Base-by-base conservation (phyloP, 2,329 filamentous ascomycete species). In the Sclerotinia trifoliorum region DNA sequence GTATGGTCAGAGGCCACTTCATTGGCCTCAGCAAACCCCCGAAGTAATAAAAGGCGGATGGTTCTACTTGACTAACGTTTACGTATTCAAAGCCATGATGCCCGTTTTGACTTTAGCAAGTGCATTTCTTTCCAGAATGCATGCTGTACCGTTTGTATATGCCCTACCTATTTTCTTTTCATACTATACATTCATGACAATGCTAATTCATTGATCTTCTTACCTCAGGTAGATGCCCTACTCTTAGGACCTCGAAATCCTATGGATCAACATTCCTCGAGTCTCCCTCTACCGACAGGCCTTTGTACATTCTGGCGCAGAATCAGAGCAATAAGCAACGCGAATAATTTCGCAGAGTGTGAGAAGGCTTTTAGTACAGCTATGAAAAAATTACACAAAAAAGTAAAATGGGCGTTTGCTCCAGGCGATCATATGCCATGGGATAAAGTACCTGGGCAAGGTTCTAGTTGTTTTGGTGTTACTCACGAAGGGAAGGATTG, bases 51-150 rank as follows among this genome's bases (percentile, higher is more conserved):
- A 2, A 24, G 71, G 68, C 3, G 35, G 51, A 7, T 70, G 68
- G 68, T 65, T 11, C 6, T 61, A n/a, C n/a, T 62, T 65, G 19
- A 19, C 29, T 3, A 71, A 72, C 44, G 70, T 72, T 21, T 60
- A 68, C 15, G 69, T 75, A 4, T 71, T 68, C 58, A 70, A 61
- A 1, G 52, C 64, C 26, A 68, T 72, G 29, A 44, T 69, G 42
- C 71, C 72, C 17, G 46, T 35, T 29, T 58, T 74, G 24, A 76
- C 78, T 15, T 73, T 75, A 0, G 76, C 75, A 4, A 74, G 66
- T 0, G 77, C 65, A 15, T 75, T 71, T 26, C 51, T 74, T 26
- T 68, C 55, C n/a, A 68, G 67, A 39, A 24, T 52, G 44, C 44
- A 58, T 19, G 13, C 19, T 44, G 7, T 58, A 21, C 52, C 42